Evolutionary conservation across 2,329 filamentous ascomycete genomes (phyloP).

Genomic region (Ceratocystis huliohia): DNA sequence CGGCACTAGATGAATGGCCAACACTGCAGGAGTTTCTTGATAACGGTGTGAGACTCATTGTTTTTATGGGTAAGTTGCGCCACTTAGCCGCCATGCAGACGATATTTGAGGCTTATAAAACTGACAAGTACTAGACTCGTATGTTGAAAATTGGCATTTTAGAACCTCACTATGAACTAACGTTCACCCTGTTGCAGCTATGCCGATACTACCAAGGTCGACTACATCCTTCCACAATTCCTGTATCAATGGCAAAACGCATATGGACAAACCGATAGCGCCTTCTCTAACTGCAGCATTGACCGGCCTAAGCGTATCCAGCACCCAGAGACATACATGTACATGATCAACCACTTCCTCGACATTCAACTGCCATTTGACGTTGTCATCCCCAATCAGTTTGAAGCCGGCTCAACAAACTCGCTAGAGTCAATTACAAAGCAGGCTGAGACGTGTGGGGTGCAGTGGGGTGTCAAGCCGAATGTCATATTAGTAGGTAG

Average conservation of each 20-base stretch:
- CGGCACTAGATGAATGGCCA: conserved; percentile 47
- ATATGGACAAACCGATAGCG: conserved; percentile 48
- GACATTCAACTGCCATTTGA: conserved; percentile 27
- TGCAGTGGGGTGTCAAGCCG: conserved; percentile 24
- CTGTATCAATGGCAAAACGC: conserved; percentile 59
- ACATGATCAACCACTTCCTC: conserved; percentile 34
- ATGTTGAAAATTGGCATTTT: not conserved
- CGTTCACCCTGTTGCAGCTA: conserved; percentile 26
- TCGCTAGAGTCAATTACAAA: conserved; percentile 22
- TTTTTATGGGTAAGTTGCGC: conserved; percentile 49
- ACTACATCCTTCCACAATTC: conserved; percentile 54
- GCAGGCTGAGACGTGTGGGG: conserved; percentile 26
- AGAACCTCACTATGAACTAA: not conserved
- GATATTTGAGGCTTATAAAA: not conserved
- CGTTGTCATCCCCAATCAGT: conserved; percentile 24
- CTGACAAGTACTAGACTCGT: conserved; percentile 11
- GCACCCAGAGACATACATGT: conserved; percentile 28
- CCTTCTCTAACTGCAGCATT: conserved; percentile 52
- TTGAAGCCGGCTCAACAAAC: conserved; percentile 19
- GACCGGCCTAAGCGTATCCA: conserved; percentile 43
- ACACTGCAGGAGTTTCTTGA: conserved; percentile 55
- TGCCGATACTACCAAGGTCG: conserved; percentile 36
- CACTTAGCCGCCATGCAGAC: not conserved
- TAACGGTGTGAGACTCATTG: conserved; percentile 49
- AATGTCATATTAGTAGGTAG: conserved; percentile 29